Evolutionary conservation across 2,329 filamentous ascomycete genomes (phyloP).

Genomic region (Diaporthe sp.): DNA sequence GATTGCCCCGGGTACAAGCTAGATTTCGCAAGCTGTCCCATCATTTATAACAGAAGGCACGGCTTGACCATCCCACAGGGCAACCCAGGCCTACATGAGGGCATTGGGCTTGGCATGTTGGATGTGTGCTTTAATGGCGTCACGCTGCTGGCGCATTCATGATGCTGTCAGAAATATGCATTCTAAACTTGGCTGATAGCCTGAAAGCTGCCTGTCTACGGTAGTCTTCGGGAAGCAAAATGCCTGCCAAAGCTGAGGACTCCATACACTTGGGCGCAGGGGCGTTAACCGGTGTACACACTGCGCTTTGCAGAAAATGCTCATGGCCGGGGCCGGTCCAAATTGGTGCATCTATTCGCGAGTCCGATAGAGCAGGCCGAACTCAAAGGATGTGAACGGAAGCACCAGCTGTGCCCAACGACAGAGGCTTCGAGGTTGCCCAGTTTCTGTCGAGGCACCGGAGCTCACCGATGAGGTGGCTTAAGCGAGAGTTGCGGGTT

Average conservation of each 20-base stretch:
- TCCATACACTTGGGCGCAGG: too few relatives aligned
- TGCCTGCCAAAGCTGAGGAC: not conserved
- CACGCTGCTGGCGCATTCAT: not conserved
- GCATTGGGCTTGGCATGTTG: not conserved
- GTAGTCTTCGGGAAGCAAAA: not conserved
- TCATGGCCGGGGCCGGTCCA: not conserved
- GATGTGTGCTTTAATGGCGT: not conserved
- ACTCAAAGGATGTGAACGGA: not conserved
- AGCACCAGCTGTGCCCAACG: not conserved
- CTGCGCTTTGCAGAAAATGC: not conserved
- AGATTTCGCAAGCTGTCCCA: not conserved
- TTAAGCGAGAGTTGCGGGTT: not conserved
- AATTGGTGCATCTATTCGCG: not conserved
- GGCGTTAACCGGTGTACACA: too few relatives aligned
- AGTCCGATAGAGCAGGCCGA: not conserved
- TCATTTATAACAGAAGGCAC: not conserved
- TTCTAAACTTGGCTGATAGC: not conserved
- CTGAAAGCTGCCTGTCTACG: not conserved
- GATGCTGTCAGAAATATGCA: not conserved
- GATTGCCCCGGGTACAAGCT: not conserved
- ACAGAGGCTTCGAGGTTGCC: not conserved
- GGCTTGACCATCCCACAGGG: not conserved
- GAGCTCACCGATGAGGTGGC: slow-evolving; percentile 16
- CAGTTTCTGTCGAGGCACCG: not conserved
- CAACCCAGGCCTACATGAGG: not conserved